A percentile compares a stretch with the other conserved stretches of the same genome.
Conservation (phyloP, 768 basidiomycete species). For the Pholiota molesta region DNA sequence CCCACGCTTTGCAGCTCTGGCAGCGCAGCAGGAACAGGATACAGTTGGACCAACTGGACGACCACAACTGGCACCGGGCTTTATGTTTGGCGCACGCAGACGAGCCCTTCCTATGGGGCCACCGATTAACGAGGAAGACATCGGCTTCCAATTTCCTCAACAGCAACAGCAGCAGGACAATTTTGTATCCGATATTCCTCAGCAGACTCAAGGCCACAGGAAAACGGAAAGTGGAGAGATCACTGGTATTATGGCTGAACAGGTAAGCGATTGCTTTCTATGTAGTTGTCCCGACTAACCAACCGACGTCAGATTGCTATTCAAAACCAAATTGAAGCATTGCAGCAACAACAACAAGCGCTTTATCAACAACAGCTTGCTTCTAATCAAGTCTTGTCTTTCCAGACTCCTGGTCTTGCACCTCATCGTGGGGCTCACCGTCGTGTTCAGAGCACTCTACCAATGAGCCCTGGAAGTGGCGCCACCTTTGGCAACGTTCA, state of each 20-base stretch:
- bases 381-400: conserved; percentile 82
- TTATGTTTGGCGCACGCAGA: conserved; percentile 84
- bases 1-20: conserved; percentile 85
- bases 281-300: conserved; percentile 6
- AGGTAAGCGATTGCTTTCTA: conserved; percentile 60
- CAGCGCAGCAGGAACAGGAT: conserved; percentile 76
- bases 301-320: conserved; percentile 66
- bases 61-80: conserved; percentile 88
- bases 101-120: conserved; percentile 63
- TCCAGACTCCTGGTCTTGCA: conserved; percentile 75
- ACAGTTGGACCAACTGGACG: conserved; percentile 73
- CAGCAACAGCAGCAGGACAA: conserved; percentile 33
- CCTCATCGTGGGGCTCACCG: conserved; percentile 67
- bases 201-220: conserved; percentile 47
- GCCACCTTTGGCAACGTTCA: conserved; percentile 49
- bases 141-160: conserved; percentile 83
- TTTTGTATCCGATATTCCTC: conserved; percentile 31
- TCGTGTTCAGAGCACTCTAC: conserved; percentile 86
- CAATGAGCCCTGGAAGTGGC: conserved; percentile 52
- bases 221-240: conserved; percentile 76
- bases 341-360: conserved; percentile 90
- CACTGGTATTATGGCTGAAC: conserved; percentile 92
- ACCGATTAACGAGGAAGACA: conserved; percentile 79
- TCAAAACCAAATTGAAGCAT: conserved; percentile 87
- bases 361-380: conserved; percentile 90